phyloP scores from a whole-genome alignment of 768 basidiomycete species.

The Leccinum aurantiacum region DNA sequence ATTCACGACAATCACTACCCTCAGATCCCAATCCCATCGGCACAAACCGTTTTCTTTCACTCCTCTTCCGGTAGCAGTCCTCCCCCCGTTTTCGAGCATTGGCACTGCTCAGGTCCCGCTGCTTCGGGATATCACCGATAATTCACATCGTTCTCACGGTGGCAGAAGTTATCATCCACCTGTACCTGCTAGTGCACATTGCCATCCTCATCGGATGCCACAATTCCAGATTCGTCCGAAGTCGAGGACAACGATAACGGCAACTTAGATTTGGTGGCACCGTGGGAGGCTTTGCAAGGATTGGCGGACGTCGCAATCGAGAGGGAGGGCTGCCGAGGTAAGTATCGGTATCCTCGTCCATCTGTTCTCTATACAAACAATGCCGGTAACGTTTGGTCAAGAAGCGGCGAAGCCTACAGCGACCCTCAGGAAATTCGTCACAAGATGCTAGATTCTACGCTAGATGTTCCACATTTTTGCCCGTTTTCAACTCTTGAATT shows the following conservation, averaged over 20 bases:
- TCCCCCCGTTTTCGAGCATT: too few species aligned
- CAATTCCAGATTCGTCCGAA: constrained; percentile 81
- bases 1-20: too few species aligned
- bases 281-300: constrained; percentile 82
- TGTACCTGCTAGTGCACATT: constrained; percentile 47
- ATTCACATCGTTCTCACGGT: too few species aligned
- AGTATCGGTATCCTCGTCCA: constrained; percentile 11
- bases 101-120: too few species aligned
- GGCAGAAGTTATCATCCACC: constrained; percentile 34
- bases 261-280: constrained; percentile 82
- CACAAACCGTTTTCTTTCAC: too few species aligned
- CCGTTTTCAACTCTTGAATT: constrained; percentile 78
- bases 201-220: constrained; percentile 61
- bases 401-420: constrained; percentile 70
- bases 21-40: too few species aligned
- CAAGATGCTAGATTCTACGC: constrained; percentile 77
- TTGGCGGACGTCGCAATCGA: constrained; percentile 81
- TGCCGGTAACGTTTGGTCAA: constrained; percentile 30
- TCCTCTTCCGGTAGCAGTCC: too few species aligned
- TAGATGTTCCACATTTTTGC: constrained; percentile 89
- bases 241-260: constrained; percentile 78
- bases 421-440: constrained; percentile 70
- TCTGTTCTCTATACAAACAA: constrained; percentile 4
- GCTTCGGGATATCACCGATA: too few species aligned
- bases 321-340: constrained; percentile 66